phyloP scores from a whole-genome alignment of 2,329 filamentous ascomycete species.

The Hirsutella minnesotensis region DNA sequence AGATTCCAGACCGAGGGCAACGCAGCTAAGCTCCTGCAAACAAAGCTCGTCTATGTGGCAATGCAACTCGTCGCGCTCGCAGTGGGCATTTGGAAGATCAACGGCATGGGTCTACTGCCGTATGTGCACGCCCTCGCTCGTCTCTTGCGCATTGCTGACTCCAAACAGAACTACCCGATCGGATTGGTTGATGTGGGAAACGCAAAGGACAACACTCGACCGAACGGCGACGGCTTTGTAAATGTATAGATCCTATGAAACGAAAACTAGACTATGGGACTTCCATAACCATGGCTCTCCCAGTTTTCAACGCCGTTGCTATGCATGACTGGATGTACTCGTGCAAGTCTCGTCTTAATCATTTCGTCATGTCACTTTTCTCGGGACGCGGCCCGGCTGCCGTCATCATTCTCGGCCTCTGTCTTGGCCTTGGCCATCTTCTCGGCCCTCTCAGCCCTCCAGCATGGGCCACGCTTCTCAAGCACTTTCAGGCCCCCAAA shows the following conservation, averaged over 20 bases:
- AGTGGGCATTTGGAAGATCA: slow-evolving; percentile 91
- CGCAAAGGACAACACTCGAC: slow-evolving; percentile 57
- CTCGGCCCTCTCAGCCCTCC: slow-evolving; percentile 37
- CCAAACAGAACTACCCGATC: slow-evolving; percentile 70
- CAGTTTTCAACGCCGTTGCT: slow-evolving; percentile 5
- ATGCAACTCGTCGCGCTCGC: slow-evolving; percentile 78
- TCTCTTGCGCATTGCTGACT: background rate
- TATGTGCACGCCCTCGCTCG: slow-evolving; percentile 33
- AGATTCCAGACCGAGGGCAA: slow-evolving; percentile 80
- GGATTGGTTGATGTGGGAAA: slow-evolving; percentile 96
- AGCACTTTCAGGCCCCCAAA: slow-evolving; percentile 38
- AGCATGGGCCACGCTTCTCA: slow-evolving; percentile 33
- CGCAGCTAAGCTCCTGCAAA: slow-evolving; percentile 58
- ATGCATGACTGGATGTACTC: slow-evolving; percentile 1
- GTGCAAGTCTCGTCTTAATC: background rate
- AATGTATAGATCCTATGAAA: background rate
- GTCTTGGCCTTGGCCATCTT: slow-evolving; percentile 6
- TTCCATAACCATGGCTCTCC: background rate
- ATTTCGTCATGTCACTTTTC: background rate
- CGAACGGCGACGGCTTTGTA: slow-evolving; percentile 43
- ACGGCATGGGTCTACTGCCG: slow-evolving; percentile 90
- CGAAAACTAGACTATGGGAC: no score
- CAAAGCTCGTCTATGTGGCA: slow-evolving; percentile 77
- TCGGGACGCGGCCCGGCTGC: background rate
- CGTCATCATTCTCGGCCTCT: background rate